Evolutionary conservation across 495 filamentous ascomycete genomes (phyloP), one percentile per base, ranked within the genome.

Genomic region (Hypoxylon intermedium): DNA sequence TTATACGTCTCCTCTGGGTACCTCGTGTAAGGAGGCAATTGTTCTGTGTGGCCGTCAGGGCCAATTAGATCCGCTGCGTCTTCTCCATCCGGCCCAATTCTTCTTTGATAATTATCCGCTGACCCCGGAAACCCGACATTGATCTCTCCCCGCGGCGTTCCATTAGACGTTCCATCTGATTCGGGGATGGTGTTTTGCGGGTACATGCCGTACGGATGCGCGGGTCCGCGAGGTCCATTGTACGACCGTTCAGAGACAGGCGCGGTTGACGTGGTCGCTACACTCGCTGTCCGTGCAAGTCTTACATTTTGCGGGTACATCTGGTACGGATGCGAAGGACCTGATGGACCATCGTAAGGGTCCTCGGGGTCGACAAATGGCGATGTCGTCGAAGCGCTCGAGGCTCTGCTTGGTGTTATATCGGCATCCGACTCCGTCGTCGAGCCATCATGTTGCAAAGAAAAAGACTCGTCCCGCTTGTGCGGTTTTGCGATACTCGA

Each of bases 1-100:
- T 60, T 67, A 61, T 78, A 73, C 9, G 67, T 74, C 4, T 82
- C 86, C 41, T 88, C 84, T 1, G 90, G 87, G 70, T 90, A 93
- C 58, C 88, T 82, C 9, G 91, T 88, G 74, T 97, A 97, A 9
- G 93, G 93, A 13, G 93, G 93, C 26, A 96, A 77, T 61, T 92
- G 90, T 69, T 97, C 93, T 2, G 89, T 88, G 71, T 96, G 92
- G 1, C 92, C 93, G 65, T 93, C 89, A 0, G 90, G 89, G n/a
- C 91, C 92, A 58, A 97, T 85, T 6, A 96, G 83, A 73, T 92
- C 91, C 11, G 86, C 90, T 21, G 84, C 77, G 55, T 96, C 92
- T 74, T 95, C 92, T 58, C 90, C 90, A 21, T 93, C 90, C 0
- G 89, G 90, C 0, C 88, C 87, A 45, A 87, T 74, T 33, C 85